A percentile compares a stretch with the other conserved stretches of the same genome.
phyloP scores from a whole-genome alignment of 75 land plant genomes.

The Cryptomeria japonica region DNA sequence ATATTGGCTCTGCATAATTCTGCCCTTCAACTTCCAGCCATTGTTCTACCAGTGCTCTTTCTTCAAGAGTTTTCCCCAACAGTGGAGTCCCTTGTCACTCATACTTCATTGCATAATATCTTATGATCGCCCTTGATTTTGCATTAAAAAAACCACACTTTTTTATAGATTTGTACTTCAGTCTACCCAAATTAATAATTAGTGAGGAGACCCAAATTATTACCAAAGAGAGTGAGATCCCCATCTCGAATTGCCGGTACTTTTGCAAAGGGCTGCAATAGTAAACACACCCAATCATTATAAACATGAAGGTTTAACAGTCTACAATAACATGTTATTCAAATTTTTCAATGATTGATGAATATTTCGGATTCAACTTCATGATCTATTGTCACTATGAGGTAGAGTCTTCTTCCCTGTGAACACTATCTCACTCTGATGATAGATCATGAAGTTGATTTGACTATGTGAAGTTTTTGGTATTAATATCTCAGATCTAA shows the following conservation, averaged over 20 bases:
- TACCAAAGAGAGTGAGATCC: conserved; percentile 48
- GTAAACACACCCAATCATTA: no score
- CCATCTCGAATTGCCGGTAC: conserved; percentile 55
- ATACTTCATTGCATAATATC: conserved; percentile 42
- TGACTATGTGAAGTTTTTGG: no score
- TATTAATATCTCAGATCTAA: no score
- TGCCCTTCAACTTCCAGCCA: conserved; percentile 56
- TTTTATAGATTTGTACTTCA: neutral
- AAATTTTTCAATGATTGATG: no score
- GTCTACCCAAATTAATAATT: neutral
- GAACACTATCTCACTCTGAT: no score
- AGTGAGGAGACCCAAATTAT: neutral
- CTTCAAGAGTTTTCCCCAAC: conserved; percentile 32
- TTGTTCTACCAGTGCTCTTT: conserved; percentile 43
- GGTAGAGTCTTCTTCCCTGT: no score
- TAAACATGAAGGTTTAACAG: no score
- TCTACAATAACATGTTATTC: no score
- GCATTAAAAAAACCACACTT: neutral
- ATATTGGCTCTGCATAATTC: conserved; percentile 30
- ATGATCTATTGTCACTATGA: no score
- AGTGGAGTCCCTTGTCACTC: conserved; percentile 28
- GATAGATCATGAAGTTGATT: no score
- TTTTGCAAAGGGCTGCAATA: conserved; percentile 52
- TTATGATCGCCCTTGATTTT: conserved; percentile 48
- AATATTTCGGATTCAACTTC: no score